phyloP scores from a whole-genome alignment of 495 filamentous ascomycete genomes.

The Rusavskia elegans region DNA sequence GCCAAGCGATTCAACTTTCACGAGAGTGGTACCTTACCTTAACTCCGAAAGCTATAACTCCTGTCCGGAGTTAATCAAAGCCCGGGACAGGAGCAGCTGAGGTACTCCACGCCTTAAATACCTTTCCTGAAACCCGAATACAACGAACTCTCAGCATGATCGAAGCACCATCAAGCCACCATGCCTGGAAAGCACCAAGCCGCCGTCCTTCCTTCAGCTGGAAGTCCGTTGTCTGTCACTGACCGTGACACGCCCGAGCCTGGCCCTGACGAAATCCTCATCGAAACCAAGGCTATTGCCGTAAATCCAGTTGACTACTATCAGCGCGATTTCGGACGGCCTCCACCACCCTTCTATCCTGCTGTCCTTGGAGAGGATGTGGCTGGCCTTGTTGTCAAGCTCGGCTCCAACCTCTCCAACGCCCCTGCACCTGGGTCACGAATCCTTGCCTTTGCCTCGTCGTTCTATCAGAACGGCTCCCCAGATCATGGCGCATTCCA shows the following conservation, averaged over 20 bases:
- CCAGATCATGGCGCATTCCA: conserved; percentile 29
- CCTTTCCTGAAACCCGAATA: too few species aligned
- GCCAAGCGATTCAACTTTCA: too few species aligned
- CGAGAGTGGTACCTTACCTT: too few species aligned
- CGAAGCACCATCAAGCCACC: too few species aligned
- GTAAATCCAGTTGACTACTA: conserved; percentile 43
- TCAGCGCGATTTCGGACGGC: conserved; percentile 42
- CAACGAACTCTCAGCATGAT: too few species aligned
- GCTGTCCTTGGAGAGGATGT: conserved; percentile 27
- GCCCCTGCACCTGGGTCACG: conserved; percentile 20
- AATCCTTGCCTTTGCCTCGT: conserved; percentile 25
- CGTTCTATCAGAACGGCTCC: conserved; percentile 17
- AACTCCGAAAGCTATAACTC: too few species aligned
- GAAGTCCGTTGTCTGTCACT: conserved; percentile 10
- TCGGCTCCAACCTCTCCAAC: conserved; percentile 22
- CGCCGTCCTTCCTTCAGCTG: conserved; percentile 13
- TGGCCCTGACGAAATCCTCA: conserved; percentile 32
- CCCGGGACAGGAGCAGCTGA: too few species aligned
- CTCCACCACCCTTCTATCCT: conserved; percentile 40
- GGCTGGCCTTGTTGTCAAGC: conserved; percentile 20
- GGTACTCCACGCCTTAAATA: too few species aligned
- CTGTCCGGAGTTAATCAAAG: too few species aligned
- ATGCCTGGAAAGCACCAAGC: conserved; percentile 4
- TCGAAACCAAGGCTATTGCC: conserved; percentile 31
- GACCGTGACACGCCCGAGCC: conserved; percentile 18